Evolutionary conservation across 73 alveolate species (phyloP).

Genomic region (Strombidium stylifer): DNA sequence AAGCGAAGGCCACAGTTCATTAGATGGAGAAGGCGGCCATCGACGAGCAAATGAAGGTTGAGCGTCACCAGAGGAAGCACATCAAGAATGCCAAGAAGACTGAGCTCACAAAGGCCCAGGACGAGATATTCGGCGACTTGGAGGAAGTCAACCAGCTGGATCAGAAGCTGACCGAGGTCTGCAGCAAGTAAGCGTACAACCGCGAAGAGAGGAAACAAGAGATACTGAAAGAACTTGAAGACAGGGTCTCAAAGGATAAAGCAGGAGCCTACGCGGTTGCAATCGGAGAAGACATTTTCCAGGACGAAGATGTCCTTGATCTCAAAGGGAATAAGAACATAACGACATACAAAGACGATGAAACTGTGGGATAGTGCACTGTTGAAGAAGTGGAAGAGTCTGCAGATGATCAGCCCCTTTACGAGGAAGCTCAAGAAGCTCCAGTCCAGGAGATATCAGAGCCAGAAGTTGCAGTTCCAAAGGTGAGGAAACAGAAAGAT

Average conservation of each 20-base stretch:
- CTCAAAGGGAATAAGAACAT: too few relatives aligned
- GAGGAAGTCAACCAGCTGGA: conserved; percentile 24
- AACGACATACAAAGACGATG: neutral
- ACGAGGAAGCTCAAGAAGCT: neutral
- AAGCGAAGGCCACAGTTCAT: conserved; percentile 21
- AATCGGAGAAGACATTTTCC: too few relatives aligned
- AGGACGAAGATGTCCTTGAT: too few relatives aligned
- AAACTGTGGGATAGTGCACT: conserved; percentile 2
- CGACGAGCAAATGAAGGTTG: conserved; percentile 62
- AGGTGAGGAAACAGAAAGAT: conserved; percentile 50
- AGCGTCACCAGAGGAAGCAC: conserved; percentile 21
- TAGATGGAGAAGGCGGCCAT: conserved; percentile 30
- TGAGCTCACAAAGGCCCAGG: conserved; percentile 29
- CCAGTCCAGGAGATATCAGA: neutral
- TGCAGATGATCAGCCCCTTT: neutral
- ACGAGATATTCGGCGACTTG: conserved; percentile 35
- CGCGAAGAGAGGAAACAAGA: too few relatives aligned
- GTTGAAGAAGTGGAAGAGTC: conserved; percentile 6
- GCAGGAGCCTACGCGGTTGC: neutral
- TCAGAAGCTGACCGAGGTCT: neutral
- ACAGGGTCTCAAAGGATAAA: neutral
- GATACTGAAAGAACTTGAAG: too few relatives aligned
- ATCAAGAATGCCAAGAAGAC: conserved; percentile 30
- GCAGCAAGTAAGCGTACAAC: too few relatives aligned
- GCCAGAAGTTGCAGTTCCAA: conserved; percentile 56